Evolutionary conservation across 2,329 filamentous ascomycete genomes (phyloP), one percentile per base, ranked within the genome.

Genomic region (Paraphaeosphaeria sporulosa): DNA sequence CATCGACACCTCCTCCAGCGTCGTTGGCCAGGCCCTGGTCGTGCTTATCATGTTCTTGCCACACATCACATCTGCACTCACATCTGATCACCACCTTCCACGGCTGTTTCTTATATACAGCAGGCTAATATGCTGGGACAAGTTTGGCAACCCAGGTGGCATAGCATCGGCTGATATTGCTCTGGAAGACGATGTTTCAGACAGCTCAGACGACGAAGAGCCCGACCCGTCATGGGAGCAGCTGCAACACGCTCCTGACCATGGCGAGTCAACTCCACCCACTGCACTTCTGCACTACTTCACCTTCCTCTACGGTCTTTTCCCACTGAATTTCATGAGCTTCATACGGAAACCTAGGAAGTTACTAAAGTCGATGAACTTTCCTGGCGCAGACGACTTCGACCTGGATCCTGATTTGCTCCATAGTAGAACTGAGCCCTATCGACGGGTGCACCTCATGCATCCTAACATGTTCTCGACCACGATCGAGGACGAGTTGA

Each of bases 391-490:
- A 1, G 89, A 93, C 64, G 89, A 92, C 57, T 85, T 94, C 46
- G 90, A 94, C 70, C 85, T 94, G 2, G 90, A 94, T 67, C 90
- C 92, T 34, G 88, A 88, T 4, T 88, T 94, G 66, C 92, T 95
- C 57, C 84, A 91, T 5, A 86, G 90, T 68, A 85, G 91, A 52
- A 94, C 90, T 2, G 91, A 94, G 68, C 85, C 85, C 21, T 94
- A 92, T 73, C 85, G 90, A 40, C 86, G 88, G 64, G 86, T 87
- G 38, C 92, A 95, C 76, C 78, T 92, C 6, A 79, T 95, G 17
- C 92, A 95, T 73, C 89, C 91, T n/a, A 94, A 94, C 75, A 94
- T 95, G 76, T 94, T 92, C 73, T 89, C 85, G 40, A 83, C 91
- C 47, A 94, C 91, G 0, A 85, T 92, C 50, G 92, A 95, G 63